phyloP scores from a whole-genome alignment of 2,329 filamentous ascomycete genomes.

The Periconia sp. region DNA sequence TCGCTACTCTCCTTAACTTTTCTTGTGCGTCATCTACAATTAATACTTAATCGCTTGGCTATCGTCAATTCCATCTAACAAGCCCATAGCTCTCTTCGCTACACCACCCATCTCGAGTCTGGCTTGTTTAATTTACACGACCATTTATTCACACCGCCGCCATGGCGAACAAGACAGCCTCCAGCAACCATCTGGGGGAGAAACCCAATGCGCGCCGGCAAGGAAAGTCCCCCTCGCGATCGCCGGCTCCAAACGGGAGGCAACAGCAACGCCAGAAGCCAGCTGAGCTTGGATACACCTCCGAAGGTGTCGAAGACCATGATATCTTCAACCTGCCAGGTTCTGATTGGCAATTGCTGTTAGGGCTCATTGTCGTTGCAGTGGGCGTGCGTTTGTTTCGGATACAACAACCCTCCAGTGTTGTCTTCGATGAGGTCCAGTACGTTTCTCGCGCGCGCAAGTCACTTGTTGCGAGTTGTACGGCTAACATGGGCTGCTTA shows the following conservation, averaged over 20 bases:
- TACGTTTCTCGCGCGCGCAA: conserved; percentile 55
- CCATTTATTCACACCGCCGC: conserved; percentile 25
- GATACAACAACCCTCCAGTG: conserved; percentile 93
- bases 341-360: conserved; percentile 79
- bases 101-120: conserved; percentile 11
- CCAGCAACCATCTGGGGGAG: conserved; percentile 34
- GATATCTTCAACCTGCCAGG: conserved; percentile 86
- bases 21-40: conserved; percentile 6
- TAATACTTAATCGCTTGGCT: background rate
- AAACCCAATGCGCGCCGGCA: conserved; percentile 34
- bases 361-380: conserved; percentile 72
- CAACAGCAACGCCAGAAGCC: conserved; percentile 39
- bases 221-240: conserved; percentile 37
- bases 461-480: background rate
- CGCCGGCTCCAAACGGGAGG: conserved; percentile 26
- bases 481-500: conserved; percentile 44
- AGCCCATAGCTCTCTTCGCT: conserved; percentile 3
- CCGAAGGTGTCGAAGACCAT: conserved; percentile 81
- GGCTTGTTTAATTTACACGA: conserved; percentile 20
- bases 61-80: conserved; percentile 7
- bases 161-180: conserved; percentile 39
- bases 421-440: conserved; percentile 99
- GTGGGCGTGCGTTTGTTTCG: conserved; percentile 84
- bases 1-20: conserved; percentile 39
- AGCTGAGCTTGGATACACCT: conserved; percentile 62